Conservation (phyloP, 2,329 filamentous ascomycete genomes). For the Botrytis sinoallii region DNA sequence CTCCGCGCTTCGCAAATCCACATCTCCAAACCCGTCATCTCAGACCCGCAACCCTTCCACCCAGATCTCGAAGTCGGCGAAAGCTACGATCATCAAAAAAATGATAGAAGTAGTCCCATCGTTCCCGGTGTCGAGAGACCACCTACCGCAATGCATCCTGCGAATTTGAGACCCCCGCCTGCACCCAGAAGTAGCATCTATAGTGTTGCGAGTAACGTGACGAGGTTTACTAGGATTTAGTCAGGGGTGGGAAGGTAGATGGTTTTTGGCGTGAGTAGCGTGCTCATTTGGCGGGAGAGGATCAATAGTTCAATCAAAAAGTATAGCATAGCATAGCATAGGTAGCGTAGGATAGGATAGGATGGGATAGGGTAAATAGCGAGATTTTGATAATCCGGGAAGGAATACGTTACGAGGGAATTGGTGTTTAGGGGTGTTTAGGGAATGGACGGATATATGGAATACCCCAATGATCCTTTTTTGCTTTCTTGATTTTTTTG, state of each 20-base stretch:
- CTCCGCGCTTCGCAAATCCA: constrained; percentile 50
- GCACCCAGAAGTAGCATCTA: constrained; percentile 40
- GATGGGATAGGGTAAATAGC: neutral
- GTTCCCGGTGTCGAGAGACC: constrained; percentile 54
- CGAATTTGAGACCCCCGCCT: constrained; percentile 45
- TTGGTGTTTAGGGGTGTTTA: neutral
- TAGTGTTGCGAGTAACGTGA: constrained; percentile 23
- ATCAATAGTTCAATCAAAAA: neutral
- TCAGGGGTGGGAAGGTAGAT: no score
- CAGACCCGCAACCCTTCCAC: constrained; percentile 42
- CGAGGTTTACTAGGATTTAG: constrained; percentile 1
- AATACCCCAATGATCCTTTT: neutral
- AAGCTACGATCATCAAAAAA: neutral
- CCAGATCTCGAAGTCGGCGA: neutral
- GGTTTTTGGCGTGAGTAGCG: neutral
- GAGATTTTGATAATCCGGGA: neutral
- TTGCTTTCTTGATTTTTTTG: neutral
- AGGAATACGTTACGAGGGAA: neutral
- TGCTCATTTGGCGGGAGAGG: neutral
- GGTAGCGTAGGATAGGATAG: neutral
- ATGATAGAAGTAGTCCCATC: constrained; percentile 45
- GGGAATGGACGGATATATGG: neutral
- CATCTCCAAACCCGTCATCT: constrained; percentile 55
- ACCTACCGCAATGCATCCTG: constrained; percentile 55
- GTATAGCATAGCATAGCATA: neutral